Conservation (phyloP, 345 rosid species). For the Gossypium rotundifolium region DNA sequence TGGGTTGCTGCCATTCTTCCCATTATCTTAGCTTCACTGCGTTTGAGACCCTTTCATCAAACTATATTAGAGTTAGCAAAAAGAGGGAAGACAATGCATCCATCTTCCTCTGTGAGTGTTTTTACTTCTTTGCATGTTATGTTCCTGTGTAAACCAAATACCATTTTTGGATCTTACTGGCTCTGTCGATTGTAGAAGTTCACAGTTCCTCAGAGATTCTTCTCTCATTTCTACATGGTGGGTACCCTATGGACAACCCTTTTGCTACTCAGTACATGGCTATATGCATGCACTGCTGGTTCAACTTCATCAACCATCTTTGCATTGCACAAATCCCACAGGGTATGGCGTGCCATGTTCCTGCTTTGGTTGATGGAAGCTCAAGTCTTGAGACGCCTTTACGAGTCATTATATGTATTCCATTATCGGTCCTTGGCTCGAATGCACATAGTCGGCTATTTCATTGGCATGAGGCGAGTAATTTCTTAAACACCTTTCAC, state of each 20-base stretch:
- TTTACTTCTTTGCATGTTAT: no score
- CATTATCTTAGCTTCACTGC: background rate
- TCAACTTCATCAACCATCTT: background rate
- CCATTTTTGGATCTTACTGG: background rate
- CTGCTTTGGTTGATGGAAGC: constrained; percentile 55
- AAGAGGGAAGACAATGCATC: background rate
- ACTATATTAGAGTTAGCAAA: background rate
- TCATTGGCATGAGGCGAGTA: constrained; percentile 60
- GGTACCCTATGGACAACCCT: background rate
- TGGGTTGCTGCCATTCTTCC: background rate
- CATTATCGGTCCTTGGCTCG: constrained; percentile 60
- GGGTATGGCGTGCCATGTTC: background rate
- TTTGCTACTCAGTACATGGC: background rate
- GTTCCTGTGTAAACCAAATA: no score
- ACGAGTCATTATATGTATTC: constrained; percentile 31
- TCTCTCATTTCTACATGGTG: background rate
- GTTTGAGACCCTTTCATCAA: background rate
- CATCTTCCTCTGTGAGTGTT: background rate
- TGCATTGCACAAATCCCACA: background rate
- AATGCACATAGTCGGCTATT: constrained; percentile 57
- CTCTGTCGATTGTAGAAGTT: background rate
- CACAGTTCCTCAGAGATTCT: background rate
- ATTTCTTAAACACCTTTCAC: background rate
- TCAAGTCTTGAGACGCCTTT: constrained; percentile 32
- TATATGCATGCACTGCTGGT: background rate